Conservation (phyloP, 495 filamentous ascomycete genomes). For the Neurospora sp. region DNA sequence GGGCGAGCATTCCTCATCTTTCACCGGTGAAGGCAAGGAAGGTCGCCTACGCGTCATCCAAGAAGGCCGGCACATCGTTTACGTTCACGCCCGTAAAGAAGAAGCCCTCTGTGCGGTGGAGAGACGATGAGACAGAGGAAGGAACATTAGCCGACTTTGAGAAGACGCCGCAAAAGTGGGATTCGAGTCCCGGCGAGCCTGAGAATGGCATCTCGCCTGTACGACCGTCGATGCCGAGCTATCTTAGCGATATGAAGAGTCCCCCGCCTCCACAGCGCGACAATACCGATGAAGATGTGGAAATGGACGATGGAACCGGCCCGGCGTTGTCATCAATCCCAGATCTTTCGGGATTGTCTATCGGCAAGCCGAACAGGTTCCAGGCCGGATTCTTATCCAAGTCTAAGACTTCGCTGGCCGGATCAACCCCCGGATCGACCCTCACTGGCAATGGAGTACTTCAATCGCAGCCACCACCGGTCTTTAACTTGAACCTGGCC, state of each 20-base stretch:
- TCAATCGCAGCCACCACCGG: slow-evolving; percentile 31
- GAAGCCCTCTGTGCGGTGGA: slow-evolving; percentile 82
- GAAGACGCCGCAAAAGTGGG: slow-evolving; percentile 65
- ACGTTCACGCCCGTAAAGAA: slow-evolving; percentile 75
- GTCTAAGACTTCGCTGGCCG: slow-evolving; percentile 14
- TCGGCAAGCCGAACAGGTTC: slow-evolving; percentile 67
- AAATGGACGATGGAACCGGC: slow-evolving; percentile 42
- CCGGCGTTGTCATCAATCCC: slow-evolving; percentile 34
- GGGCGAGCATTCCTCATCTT: not conserved
- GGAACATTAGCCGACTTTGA: slow-evolving; percentile 80
- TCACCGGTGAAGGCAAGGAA: not conserved
- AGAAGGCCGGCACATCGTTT: slow-evolving; percentile 5
- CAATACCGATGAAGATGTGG: slow-evolving; percentile 31
- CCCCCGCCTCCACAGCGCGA: not conserved
- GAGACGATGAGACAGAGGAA: slow-evolving; percentile 75
- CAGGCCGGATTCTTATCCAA: slow-evolving; percentile 86
- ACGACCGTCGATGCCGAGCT: slow-evolving; percentile 28
- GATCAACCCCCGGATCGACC: not conserved
- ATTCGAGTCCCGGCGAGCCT: slow-evolving; percentile 37
- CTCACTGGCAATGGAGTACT: slow-evolving; percentile 5
- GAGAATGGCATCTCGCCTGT: slow-evolving; percentile 14
- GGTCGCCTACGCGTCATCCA: not conserved
- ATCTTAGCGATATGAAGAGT: slow-evolving; percentile 17
- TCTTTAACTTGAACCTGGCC: slow-evolving; percentile 50
- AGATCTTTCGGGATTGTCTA: slow-evolving; percentile 27